Conservation (phyloP, 1,284 basidiomycete genomes). For the Blastosporella zonata region DNA sequence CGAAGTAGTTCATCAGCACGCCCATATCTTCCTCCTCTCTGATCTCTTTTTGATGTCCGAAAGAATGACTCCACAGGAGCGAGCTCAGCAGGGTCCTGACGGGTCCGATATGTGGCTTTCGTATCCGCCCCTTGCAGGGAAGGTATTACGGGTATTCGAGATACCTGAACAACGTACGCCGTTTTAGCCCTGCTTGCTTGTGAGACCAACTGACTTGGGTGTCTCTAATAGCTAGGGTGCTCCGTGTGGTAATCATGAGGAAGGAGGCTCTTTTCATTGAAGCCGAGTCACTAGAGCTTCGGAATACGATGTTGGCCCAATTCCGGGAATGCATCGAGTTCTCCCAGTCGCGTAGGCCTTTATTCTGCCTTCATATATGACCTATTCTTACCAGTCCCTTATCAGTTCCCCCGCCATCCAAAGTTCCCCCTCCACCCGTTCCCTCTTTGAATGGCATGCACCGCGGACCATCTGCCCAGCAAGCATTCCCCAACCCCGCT, state of each 20-base stretch:
- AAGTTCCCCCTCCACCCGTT: constrained; percentile 58
- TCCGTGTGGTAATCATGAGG: constrained; percentile 83
- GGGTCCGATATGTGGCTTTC: constrained; percentile 89
- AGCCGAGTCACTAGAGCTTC: constrained; percentile 56
- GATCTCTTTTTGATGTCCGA: constrained; percentile 91
- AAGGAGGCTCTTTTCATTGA: constrained; percentile 83
- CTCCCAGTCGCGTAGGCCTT: constrained; percentile 64
- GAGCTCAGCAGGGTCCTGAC: constrained; percentile 42
- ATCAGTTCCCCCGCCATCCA: constrained; percentile 56
- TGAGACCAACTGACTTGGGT: constrained; percentile 3
- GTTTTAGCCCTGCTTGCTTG: not conserved
- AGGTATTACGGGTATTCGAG: constrained; percentile 79
- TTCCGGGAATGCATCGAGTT: constrained; percentile 85
- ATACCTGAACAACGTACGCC: constrained; percentile 54
- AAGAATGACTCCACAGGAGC: constrained; percentile 70
- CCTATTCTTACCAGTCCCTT: not conserved
- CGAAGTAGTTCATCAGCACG: constrained; percentile 72
- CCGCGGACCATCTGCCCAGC: constrained; percentile 3
- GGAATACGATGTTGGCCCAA: constrained; percentile 71
- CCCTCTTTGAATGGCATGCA: constrained; percentile 36
- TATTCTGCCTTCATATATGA: not conserved
- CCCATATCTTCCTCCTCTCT: constrained; percentile 87
- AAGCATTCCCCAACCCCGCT: constrained; percentile 7
- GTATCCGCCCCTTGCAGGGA: constrained; percentile 95
- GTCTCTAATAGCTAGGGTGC: constrained; percentile 53